These are phyloP conservation scores for Alternaria alternata DNA, from an alignment of 2,329 filamentous ascomycete genomes.

Conservation along the genomic window DNA sequence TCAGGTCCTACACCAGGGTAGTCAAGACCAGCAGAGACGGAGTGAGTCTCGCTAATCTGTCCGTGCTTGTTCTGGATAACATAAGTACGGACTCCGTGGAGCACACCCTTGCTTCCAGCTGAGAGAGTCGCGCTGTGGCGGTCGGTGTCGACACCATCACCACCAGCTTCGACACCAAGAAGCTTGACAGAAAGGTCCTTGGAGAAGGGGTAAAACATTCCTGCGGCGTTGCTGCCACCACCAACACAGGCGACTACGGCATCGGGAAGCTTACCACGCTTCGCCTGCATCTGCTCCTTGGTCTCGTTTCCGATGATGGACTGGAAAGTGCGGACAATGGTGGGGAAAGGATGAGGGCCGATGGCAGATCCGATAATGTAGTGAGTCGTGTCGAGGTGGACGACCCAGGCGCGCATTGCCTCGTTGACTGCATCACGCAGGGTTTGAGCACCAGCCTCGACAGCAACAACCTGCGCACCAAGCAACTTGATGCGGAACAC, in stretches of 20 bases:
- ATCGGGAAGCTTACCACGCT: slow-evolving; percentile 88
- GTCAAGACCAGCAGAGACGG: slow-evolving; percentile 93
- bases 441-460: slow-evolving; percentile 83
- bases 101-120: slow-evolving; percentile 86
- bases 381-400: slow-evolving; percentile 90
- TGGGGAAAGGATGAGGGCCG: slow-evolving; percentile 96
- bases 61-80: slow-evolving; percentile 91
- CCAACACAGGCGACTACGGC: slow-evolving; percentile 97
- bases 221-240: slow-evolving; percentile 91
- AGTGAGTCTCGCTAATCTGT: slow-evolving; percentile 95
- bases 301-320: slow-evolving; percentile 96
- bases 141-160: slow-evolving; percentile 85
- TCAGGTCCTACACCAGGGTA: slow-evolving; percentile 98
- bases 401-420: slow-evolving; percentile 92
- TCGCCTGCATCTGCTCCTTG: slow-evolving; percentile 85
- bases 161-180: slow-evolving; percentile 92
- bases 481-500: slow-evolving; percentile 98
- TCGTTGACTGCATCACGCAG: slow-evolving; percentile 82
- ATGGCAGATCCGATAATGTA: slow-evolving; percentile 99
- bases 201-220: slow-evolving; percentile 98
- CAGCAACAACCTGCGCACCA: slow-evolving; percentile 89
- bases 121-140: slow-evolving; percentile 89
- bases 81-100: slow-evolving; percentile 96
- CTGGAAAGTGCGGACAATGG: slow-evolving; percentile 97
- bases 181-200: slow-evolving; percentile 86